phyloP scores from a whole-genome alignment of 176 grass and related monocot genomes.

The Phyllostachys edulis region DNA sequence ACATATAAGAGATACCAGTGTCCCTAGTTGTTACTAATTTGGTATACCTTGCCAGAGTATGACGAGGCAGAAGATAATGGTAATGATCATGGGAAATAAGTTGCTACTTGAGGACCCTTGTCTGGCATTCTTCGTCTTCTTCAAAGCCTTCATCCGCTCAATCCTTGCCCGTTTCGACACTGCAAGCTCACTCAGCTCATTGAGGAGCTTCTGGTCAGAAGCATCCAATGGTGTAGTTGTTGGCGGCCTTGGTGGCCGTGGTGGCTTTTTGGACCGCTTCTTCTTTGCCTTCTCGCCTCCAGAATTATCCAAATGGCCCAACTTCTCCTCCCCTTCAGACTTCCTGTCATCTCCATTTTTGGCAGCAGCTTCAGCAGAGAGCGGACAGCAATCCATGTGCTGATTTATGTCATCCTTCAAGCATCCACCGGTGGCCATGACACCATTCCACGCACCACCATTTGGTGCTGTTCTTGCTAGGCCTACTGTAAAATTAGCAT shows the following conservation, averaged over 20 bases:
- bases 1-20: background rate
- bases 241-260: slow-evolving; percentile 68
- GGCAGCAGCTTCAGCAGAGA: slow-evolving; percentile 20
- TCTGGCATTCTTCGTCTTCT: slow-evolving; percentile 83
- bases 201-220: slow-evolving; percentile 78
- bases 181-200: slow-evolving; percentile 78
- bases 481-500: slow-evolving; percentile 31
- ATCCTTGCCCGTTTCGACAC: slow-evolving; percentile 80
- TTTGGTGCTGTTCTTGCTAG: slow-evolving; percentile 19
- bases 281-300: slow-evolving; percentile 67
- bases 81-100: slow-evolving; percentile 70
- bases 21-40: slow-evolving; percentile 15
- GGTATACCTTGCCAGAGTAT: slow-evolving; percentile 97
- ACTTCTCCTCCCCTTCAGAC: slow-evolving; percentile 52
- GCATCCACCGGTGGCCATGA: slow-evolving; percentile 7
- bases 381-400: slow-evolving; percentile 18
- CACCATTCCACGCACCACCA: slow-evolving; percentile 32
- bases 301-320: slow-evolving; percentile 44
- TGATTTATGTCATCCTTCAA: slow-evolving; percentile 39
- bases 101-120: slow-evolving; percentile 51
- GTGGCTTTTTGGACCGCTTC: slow-evolving; percentile 72
- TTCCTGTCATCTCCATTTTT: slow-evolving; percentile 44
- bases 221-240: slow-evolving; percentile 55
- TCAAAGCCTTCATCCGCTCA: slow-evolving; percentile 92
- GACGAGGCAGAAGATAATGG: slow-evolving; percentile 86